A percentile compares a stretch with the other conserved stretches of the same genome.
These are phyloP conservation scores for Phialophora macrospora DNA, from an alignment of 2,329 filamentous ascomycete species.

Conservation along the genomic window DNA sequence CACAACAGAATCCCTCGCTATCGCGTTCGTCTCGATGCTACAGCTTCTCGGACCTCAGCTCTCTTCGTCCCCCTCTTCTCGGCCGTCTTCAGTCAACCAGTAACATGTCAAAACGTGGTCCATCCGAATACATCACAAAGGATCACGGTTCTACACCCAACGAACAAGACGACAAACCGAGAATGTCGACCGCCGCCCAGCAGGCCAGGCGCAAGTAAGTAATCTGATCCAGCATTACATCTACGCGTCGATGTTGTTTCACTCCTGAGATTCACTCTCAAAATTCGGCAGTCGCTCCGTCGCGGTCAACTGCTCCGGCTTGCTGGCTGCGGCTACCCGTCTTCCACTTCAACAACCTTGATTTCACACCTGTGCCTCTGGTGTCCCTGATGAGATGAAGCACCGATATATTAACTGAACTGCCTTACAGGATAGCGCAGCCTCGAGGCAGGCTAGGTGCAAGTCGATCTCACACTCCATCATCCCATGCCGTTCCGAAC, in stretches of 20 bases:
- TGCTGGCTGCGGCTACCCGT: constrained; percentile 9
- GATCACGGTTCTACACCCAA: constrained; percentile 37
- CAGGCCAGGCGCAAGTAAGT: constrained; percentile 62
- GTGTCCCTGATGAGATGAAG: neutral
- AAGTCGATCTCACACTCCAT: constrained; percentile 28
- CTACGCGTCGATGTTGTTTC: neutral
- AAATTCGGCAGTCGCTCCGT: constrained; percentile 10
- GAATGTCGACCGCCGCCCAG: constrained; percentile 60
- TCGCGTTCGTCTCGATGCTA: constrained; percentile 35
- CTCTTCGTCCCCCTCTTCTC: constrained; percentile 16
- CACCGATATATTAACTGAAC: constrained; percentile 20
- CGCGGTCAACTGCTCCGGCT: constrained; percentile 4
- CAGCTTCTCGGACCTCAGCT: constrained; percentile 2
- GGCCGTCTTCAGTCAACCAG: constrained; percentile 28
- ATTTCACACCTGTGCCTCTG: neutral
- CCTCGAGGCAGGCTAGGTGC: constrained; percentile 31
- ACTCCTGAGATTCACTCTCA: constrained; percentile 14
- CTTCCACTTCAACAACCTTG: constrained; percentile 2
- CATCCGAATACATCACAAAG: constrained; percentile 37
- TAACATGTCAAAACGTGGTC: constrained; percentile 37
- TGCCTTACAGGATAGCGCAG: constrained; percentile 29
- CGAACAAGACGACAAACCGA: constrained; percentile 47
- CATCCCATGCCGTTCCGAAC: constrained; percentile 16
- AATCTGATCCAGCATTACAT: constrained; percentile 2
- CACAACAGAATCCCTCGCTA: constrained; percentile 8